Evolutionary conservation across 1,284 basidiomycete genomes (phyloP).

Genomic region (Austroboletus novae-zelandiae): DNA sequence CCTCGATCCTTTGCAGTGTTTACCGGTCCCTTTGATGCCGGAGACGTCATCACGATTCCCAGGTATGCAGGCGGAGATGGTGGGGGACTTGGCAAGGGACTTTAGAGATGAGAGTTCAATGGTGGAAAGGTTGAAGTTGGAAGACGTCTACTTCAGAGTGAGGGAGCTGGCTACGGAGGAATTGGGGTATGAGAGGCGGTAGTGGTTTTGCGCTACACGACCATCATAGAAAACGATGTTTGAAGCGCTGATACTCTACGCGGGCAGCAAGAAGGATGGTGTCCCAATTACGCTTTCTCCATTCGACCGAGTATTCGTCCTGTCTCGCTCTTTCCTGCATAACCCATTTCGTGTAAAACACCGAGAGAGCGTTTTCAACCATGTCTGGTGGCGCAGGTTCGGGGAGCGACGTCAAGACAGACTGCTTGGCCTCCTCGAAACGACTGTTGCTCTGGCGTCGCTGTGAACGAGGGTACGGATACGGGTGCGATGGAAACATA

Average conservation of each 20-base stretch:
- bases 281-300: constrained; percentile 56
- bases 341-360: constrained; percentile 71
- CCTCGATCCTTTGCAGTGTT: constrained; percentile 51
- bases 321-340: constrained; percentile 59
- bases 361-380: constrained; percentile 63
- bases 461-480: constrained; percentile 2
- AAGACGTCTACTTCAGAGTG: constrained; percentile 58
- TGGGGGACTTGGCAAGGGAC: constrained; percentile 55
- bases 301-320: constrained; percentile 58
- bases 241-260: constrained; percentile 46
- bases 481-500: constrained; percentile 36
- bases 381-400: constrained; percentile 46
- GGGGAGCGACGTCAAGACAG: constrained; percentile 57
- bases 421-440: constrained; percentile 63
- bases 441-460: constrained; percentile 62
- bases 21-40: constrained; percentile 49
- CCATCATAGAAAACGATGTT: constrained; percentile 17
- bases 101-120: constrained; percentile 57
- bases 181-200: constrained; percentile 31
- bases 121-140: constrained; percentile 54
- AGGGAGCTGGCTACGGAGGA: constrained; percentile 56
- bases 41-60: constrained; percentile 70
- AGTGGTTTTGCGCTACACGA: neutral
- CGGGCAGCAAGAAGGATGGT: constrained; percentile 54
- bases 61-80: constrained; percentile 61